Evolutionary conservation across 441 rosid genomes (phyloP).

Genomic region (Aleurites moluccanus): DNA sequence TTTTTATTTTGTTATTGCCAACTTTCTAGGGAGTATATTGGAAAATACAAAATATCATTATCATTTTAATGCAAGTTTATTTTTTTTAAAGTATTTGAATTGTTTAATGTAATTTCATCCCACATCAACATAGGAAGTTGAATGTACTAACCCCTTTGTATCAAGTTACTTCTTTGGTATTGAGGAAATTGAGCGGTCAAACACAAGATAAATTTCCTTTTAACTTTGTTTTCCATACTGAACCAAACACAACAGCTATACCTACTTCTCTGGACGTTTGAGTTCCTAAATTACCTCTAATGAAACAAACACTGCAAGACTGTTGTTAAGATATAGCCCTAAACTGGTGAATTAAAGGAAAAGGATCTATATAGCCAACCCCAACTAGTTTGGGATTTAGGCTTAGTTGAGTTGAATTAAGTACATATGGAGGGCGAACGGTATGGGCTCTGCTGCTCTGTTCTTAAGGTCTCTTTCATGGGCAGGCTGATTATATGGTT

Average conservation of each 20-base stretch:
- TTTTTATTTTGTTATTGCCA: not conserved
- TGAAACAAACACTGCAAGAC: not conserved
- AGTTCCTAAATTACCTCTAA: not conserved
- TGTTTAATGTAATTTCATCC: not conserved
- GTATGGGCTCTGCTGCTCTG: too few relatives aligned
- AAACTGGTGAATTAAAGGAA: not conserved
- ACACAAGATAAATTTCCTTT: not conserved
- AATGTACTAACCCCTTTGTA: not conserved
- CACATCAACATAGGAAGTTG: not conserved
- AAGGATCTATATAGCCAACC: too few relatives aligned
- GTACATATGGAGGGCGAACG: not conserved
- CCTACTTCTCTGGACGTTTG: not conserved
- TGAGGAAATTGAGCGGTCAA: not conserved
- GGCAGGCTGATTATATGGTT: not conserved
- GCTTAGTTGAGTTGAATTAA: not conserved
- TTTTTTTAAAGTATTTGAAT: not conserved
- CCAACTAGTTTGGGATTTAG: not conserved
- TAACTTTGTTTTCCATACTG: not conserved
- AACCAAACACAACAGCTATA: not conserved
- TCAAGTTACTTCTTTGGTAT: not conserved
- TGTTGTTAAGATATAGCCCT: not conserved
- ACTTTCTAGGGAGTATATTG: not conserved
- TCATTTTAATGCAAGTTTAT: not conserved
- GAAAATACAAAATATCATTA: not conserved
- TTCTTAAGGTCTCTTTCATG: not conserved